Base-by-base conservation (phyloP, 305 asterid species). In the Stenogyne calaminthoides region DNA sequence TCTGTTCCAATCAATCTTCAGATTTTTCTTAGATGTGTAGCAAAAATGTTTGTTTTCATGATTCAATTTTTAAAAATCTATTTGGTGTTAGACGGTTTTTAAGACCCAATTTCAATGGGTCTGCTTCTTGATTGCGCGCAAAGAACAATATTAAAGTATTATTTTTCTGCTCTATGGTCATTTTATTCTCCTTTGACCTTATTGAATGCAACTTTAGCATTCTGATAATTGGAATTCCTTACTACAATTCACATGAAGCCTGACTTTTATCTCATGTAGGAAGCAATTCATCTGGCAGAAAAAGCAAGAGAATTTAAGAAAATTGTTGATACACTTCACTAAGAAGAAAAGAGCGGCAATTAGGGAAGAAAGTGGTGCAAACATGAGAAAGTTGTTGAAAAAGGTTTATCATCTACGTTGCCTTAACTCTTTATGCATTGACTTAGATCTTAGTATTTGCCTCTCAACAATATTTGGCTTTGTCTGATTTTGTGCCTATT, bases 341-440 rank as follows among this genome's bases (percentile, higher is more conserved):
- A 90, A 78, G 99, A 95, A 86, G 99, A 95, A 86, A 88, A 93
- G 81, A 81, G 88, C 79, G 97, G 96, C 14, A 77, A 70, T 18
- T 92, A 95, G 84, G 99, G 99, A 78, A 89, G 98, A 78, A 95
- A 92, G 84, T 95, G 98, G 99, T 96, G 97, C 64, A 92, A 95
- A 84, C 92, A 95, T 83, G 97, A 92, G 72, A 95, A 95, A 89
- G 79, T 87, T 51, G 96, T 95, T 63, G 97, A 92, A 78, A 78
- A 95, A 95, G 97, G 99, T 89, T 36, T 58, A 60, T 73, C 51
- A 72, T 71, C 47, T 52, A 34, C 40, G 16, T 55, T 47, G 71
- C 32, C n/a, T 4, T 20, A 12, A 15, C n/a, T n/a, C n/a, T n/a
- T n/a, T n/a, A n/a, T 34, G 57, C 29, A 67, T 55, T 47, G 27